These are phyloP conservation scores for Backusella sp. DNA, from an alignment of 192 early-diverging fungal species.

Conservation along the genomic window DNA sequence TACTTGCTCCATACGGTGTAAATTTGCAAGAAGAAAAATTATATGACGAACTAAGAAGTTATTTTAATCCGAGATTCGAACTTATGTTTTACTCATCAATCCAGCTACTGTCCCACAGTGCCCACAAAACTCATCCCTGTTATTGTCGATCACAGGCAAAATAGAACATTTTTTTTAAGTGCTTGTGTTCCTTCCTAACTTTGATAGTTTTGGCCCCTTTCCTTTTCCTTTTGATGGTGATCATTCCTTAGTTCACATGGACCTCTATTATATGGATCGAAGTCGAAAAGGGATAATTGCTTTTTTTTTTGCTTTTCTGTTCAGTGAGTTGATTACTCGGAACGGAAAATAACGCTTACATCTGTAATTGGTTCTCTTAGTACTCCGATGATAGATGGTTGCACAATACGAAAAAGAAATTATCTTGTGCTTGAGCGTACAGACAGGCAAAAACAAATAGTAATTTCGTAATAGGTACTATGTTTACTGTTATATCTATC, in stretches of 20 bases:
- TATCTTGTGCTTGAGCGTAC: not conserved
- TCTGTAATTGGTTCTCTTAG: constrained; percentile 5
- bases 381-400: not conserved
- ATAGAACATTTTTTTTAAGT: not conserved
- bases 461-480: not conserved
- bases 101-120: not conserved
- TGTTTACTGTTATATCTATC: not conserved
- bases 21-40: not conserved
- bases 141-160: not conserved
- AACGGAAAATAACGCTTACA: constrained; percentile 6
- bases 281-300: not conserved
- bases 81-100: not conserved
- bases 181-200: not conserved
- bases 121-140: not conserved
- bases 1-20: not conserved
- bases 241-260: not conserved
- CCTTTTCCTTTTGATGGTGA: not conserved
- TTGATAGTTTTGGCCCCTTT: not conserved
- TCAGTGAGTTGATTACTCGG: not conserved
- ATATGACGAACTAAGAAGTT: not conserved
- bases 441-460: not conserved
- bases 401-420: not conserved
- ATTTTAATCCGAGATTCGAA: not conserved
- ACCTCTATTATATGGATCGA: not conserved
- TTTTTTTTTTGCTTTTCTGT: not conserved